Conservation (phyloP, 2,329 filamentous ascomycete species). For the Ophiocordyceps camponoti-floridani region DNA sequence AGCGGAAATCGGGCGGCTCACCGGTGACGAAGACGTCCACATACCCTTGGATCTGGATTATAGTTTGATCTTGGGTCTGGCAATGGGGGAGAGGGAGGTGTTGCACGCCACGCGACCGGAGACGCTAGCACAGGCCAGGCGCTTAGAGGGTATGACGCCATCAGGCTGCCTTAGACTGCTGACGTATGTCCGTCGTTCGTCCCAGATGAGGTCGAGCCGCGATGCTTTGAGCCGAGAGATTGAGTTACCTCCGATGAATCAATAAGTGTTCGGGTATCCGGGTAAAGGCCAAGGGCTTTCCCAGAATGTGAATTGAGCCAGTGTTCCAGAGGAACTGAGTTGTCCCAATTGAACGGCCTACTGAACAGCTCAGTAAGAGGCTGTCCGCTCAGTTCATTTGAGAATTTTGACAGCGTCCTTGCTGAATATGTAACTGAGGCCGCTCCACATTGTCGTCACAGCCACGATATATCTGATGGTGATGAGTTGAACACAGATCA, state of each 20-base stretch:
- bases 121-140: conserved; percentile 70
- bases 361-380: not conserved
- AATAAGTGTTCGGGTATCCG: not conserved
- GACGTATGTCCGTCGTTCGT: conserved; percentile 31
- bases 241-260: not conserved
- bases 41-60: conserved; percentile 68
- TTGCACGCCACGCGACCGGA: conserved; percentile 58
- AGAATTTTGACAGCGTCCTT: conserved; percentile 88
- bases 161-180: conserved; percentile 43
- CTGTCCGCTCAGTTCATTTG: conserved; percentile 8
- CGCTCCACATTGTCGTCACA: conserved; percentile 82
- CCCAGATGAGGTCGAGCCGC: not conserved
- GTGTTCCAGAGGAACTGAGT: not conserved
- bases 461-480: conserved; percentile 59
- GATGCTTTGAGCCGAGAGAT: not conserved
- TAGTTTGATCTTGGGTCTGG: conserved; percentile 51
- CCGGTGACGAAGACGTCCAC: conserved; percentile 56
- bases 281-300: too few relatives aligned
- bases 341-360: not conserved
- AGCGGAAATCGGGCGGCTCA: conserved; percentile 45
- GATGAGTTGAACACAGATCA: not conserved
- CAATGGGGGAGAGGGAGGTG: conserved; percentile 58
- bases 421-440: conserved; percentile 75
- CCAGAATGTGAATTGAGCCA: not conserved
- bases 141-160: conserved; percentile 65